Evolutionary conservation across 331 rosid genomes (phyloP), one percentile per base, ranked within the genome.

Genomic region (Quercus lobata): DNA sequence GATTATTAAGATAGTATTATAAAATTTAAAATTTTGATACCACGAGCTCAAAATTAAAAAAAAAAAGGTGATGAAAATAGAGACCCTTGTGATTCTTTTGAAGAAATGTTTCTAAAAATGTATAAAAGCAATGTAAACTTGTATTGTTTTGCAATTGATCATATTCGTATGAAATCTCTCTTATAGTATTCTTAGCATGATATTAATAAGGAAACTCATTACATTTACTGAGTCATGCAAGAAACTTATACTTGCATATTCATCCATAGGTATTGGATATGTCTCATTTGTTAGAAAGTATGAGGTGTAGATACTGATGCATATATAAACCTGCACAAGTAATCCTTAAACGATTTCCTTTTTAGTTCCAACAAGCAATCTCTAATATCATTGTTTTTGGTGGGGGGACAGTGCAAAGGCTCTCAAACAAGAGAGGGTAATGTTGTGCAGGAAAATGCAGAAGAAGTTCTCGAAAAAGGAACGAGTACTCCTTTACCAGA

Each of bases 361-460:
- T 35, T 4, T 1, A 1, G 2, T 4, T 46, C 53, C 72, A 15
- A 63, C 12, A 63, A 29, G 41, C 30, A 1, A 63, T 17, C 24
- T 35, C 72, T 68, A 68, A 68, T 10, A 68, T 35, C 29, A 68
- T 6, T 65, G 32, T 29, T 27, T 21, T 24, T 54, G 27, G 34
- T 69, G 30, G 32, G 61, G 68, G 66, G 68, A 77, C 88, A 93
- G 97, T 82, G 44, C 78, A 83, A 83, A 80, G 86, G 83, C 89
- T 63, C 87, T 93, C 57, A 84, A 83, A 61, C 88, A 85, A 4
- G 98, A 93, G 88, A 90, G 99, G 76, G 91, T 90, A 81, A 90
- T 87, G 93, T 85, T 96, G 72, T 85, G 93, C 77, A 93, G 81
- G 90, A 83, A 87, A 78, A 88, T 96, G 80, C 89, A 86, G 25